These are phyloP conservation scores for Cadophora sp. DNA, from an alignment of 2,329 filamentous ascomycete genomes.

Conservation along the genomic window DNA sequence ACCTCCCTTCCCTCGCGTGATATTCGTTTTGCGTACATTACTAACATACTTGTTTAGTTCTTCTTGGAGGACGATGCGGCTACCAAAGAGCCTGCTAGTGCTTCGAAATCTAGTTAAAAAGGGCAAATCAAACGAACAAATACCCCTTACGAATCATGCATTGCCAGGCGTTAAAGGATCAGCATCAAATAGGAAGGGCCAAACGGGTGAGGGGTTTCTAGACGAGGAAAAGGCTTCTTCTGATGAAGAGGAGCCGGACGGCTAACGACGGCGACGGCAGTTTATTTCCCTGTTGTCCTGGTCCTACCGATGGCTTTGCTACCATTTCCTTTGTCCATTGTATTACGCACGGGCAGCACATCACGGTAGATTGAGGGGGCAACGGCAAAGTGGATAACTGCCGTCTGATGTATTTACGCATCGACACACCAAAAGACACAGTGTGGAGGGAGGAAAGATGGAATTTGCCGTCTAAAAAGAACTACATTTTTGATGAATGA, in stretches of 20 bases:
- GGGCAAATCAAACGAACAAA: slow-evolving; percentile 59
- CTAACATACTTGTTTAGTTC: slow-evolving; percentile 64
- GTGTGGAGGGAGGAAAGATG: slow-evolving; percentile 12
- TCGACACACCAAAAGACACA: slow-evolving; percentile 24
- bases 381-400: slow-evolving; percentile 68
- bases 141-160: slow-evolving; percentile 40
- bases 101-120: slow-evolving; percentile 58
- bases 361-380: slow-evolving; percentile 53
- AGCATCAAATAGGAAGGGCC: slow-evolving; percentile 40
- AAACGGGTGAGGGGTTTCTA: slow-evolving; percentile 46
- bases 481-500: slow-evolving; percentile 22
- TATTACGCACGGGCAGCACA: slow-evolving; percentile 17
- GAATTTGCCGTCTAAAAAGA: slow-evolving; percentile 32
- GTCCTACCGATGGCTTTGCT: slow-evolving; percentile 39
- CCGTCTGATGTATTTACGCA: slow-evolving; percentile 50
- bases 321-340: slow-evolving; percentile 33
- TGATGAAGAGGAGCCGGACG: slow-evolving; percentile 71
- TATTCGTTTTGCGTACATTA: background rate
- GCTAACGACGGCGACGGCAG: slow-evolving; percentile 64
- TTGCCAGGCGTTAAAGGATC: slow-evolving; percentile 44
- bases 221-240: slow-evolving; percentile 65
- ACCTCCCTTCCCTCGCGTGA: slow-evolving; percentile 1
- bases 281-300: slow-evolving; percentile 67
- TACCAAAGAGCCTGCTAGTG: slow-evolving; percentile 22
- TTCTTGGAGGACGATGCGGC: slow-evolving; percentile 85